phyloP scores from a whole-genome alignment of 1,284 basidiomycete genomes.

The Cronartium ribicola region DNA sequence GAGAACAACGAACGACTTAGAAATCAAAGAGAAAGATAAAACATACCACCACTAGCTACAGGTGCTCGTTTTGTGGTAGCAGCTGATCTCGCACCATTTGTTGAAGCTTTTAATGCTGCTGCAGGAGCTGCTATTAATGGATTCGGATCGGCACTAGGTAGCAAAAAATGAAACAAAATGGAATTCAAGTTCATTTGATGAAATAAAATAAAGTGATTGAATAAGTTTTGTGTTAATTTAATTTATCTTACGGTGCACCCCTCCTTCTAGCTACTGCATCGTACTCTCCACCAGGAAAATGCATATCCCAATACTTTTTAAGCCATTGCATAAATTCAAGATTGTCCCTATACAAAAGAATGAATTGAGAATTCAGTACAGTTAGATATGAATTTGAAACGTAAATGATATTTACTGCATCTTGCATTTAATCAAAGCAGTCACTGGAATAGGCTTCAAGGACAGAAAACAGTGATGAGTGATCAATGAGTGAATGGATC shows the following conservation, averaged over 20 bases:
- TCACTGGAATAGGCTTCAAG: slow-evolving; percentile 80
- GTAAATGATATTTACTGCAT: slow-evolving; percentile 72
- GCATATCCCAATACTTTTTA: slow-evolving; percentile 90
- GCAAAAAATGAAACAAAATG: background rate
- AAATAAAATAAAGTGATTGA: background rate
- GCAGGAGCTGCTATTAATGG: slow-evolving; percentile 26
- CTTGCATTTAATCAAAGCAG: slow-evolving; percentile 91
- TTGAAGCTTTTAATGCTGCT: slow-evolving; percentile 40
- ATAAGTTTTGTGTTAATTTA: no score
- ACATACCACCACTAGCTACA: slow-evolving; percentile 11
- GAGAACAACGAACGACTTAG: no score
- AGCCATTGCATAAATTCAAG: slow-evolving; percentile 98
- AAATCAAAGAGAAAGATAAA: background rate
- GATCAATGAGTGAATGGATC: background rate
- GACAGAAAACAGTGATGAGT: background rate
- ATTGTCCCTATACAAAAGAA: slow-evolving; percentile 67
- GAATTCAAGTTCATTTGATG: background rate
- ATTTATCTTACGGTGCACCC: slow-evolving; percentile 57
- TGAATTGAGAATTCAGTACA: background rate
- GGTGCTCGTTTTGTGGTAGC: slow-evolving; percentile 57
- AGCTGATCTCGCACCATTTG: slow-evolving; percentile 37
- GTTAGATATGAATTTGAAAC: background rate
- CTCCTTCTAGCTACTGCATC: slow-evolving; percentile 76
- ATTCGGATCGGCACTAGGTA: slow-evolving; percentile 25
- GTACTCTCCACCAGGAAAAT: slow-evolving; percentile 82